Conservation (phyloP, 2,329 filamentous ascomycete species). For the Curvularia eragrostidis region DNA sequence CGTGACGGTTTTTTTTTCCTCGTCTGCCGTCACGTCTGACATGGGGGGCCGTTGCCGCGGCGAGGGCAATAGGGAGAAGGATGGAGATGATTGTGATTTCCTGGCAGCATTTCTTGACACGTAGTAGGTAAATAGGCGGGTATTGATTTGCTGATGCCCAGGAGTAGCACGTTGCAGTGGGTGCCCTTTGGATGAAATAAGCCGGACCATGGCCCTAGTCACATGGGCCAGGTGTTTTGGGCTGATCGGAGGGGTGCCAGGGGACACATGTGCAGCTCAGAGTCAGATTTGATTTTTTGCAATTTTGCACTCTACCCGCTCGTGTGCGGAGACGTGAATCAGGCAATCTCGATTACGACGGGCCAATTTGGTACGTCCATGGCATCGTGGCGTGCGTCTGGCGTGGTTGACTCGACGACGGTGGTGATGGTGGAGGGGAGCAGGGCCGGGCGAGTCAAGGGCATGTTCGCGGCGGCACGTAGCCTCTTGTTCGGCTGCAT, state of each 20-base stretch:
- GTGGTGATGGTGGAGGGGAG: neutral
- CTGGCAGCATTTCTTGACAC: slow-evolving; percentile 36
- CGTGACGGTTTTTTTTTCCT: neutral
- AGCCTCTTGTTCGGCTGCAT: slow-evolving; percentile 8
- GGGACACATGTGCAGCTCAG: slow-evolving; percentile 13
- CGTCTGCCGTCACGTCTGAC: slow-evolving; percentile 20
- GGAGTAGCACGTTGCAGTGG: neutral
- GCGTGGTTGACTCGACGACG: neutral
- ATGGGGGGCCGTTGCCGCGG: neutral
- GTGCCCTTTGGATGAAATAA: slow-evolving; percentile 35
- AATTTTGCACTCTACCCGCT: slow-evolving; percentile 30
- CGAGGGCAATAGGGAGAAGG: no score
- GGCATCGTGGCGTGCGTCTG: neutral
- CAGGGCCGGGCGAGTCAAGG: neutral
- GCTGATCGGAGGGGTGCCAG: slow-evolving; percentile 34
- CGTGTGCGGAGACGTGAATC: slow-evolving; percentile 25
- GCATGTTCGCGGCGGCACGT: slow-evolving; percentile 20
- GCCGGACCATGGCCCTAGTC: slow-evolving; percentile 32
- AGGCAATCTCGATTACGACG: slow-evolving; percentile 29
- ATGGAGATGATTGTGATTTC: neutral
- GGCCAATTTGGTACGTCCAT: slow-evolving; percentile 25
- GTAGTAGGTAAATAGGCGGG: slow-evolving; percentile 16
- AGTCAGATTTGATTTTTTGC: slow-evolving; percentile 25
- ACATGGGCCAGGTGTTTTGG: slow-evolving; percentile 35
- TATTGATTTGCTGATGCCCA: neutral